Evolutionary conservation across 352 stramenopile species (phyloP).

Genomic region (Phytophthora tentaculata): DNA sequence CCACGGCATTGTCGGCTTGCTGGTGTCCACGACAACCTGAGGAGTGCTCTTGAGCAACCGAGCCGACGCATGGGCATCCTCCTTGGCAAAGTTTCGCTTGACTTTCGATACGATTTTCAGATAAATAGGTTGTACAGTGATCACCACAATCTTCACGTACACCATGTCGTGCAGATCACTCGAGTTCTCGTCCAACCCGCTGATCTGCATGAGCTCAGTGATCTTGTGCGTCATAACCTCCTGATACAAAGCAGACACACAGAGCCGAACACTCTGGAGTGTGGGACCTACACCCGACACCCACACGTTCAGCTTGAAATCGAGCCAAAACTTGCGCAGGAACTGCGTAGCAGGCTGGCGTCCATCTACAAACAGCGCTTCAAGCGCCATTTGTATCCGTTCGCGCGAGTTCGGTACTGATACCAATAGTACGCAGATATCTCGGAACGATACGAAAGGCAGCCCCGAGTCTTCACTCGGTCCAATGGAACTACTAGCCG

Average conservation of each 20-base stretch:
- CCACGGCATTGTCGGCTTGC: constrained; percentile 22
- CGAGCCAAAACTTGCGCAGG: constrained; percentile 55
- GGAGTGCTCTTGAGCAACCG: constrained; percentile 24
- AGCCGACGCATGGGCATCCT: constrained; percentile 38
- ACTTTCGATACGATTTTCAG: constrained; percentile 45
- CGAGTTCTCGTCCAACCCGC: constrained; percentile 45
- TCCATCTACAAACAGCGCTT: constrained; percentile 57
- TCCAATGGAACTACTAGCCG: constrained; percentile 21
- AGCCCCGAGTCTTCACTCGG: constrained; percentile 30
- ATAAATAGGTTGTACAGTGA: constrained; percentile 51
- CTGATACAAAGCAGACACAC: constrained; percentile 38
- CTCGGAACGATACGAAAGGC: constrained; percentile 56
- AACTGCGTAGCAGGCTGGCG: constrained; percentile 41
- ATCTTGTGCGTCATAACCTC: constrained; percentile 47
- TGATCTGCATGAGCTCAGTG: constrained; percentile 54
- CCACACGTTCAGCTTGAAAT: constrained; percentile 54
- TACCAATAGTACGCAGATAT: constrained; percentile 51
- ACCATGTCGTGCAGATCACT: constrained; percentile 38
- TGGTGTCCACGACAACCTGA: constrained; percentile 24
- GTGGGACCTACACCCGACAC: constrained; percentile 22
- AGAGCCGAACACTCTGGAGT: constrained; percentile 37
- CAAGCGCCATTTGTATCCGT: constrained; percentile 50
- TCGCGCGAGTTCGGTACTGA: constrained; percentile 35
- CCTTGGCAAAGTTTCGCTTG: constrained; percentile 37
- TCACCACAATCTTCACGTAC: constrained; percentile 41